phyloP scores from a whole-genome alignment of 2,329 filamentous ascomycete species.

The Talaromyces pinophilus region DNA sequence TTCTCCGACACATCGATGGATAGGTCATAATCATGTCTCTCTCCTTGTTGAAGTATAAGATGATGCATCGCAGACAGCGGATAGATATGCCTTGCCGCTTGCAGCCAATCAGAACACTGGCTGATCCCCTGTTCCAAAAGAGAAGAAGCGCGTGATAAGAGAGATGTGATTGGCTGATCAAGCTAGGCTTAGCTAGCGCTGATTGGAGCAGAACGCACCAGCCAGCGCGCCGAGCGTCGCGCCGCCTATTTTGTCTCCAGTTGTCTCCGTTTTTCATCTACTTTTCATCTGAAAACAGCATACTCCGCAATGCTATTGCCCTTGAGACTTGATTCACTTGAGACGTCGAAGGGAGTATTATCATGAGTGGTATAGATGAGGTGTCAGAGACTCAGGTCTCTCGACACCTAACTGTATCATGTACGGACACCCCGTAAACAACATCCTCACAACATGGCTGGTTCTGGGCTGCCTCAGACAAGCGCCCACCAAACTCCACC shows the following conservation, averaged over 20 bases:
- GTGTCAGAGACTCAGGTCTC: not conserved
- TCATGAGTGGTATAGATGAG: not conserved
- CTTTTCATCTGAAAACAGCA: not conserved
- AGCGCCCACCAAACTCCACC: constrained; percentile 7
- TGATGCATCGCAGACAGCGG: constrained; percentile 5
- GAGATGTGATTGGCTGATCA: not conserved
- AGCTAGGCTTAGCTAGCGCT: not conserved
- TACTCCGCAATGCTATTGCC: not conserved
- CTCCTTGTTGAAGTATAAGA: not conserved
- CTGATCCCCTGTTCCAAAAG: not conserved
- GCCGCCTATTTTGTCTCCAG: constrained; percentile 2
- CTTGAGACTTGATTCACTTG: not conserved
- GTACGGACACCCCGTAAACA: constrained; percentile 7
- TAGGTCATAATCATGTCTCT: not conserved
- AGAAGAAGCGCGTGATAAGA: not conserved
- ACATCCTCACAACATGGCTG: not conserved
- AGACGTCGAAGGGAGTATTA: not conserved
- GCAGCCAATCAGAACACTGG: not conserved
- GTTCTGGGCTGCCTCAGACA: constrained; percentile 11
- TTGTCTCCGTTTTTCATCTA: constrained; percentile 1
- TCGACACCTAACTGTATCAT: not conserved
- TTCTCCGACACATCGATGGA: not conserved
- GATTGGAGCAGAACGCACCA: constrained; percentile 11
- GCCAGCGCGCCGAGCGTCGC: constrained; percentile 2
- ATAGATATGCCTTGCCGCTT: not conserved